A percentile compares a stretch with the other conserved stretches of the same genome.
Conservation (phyloP, 2,329 filamentous ascomycete genomes). For the Proliferodiscus dingleyae region DNA sequence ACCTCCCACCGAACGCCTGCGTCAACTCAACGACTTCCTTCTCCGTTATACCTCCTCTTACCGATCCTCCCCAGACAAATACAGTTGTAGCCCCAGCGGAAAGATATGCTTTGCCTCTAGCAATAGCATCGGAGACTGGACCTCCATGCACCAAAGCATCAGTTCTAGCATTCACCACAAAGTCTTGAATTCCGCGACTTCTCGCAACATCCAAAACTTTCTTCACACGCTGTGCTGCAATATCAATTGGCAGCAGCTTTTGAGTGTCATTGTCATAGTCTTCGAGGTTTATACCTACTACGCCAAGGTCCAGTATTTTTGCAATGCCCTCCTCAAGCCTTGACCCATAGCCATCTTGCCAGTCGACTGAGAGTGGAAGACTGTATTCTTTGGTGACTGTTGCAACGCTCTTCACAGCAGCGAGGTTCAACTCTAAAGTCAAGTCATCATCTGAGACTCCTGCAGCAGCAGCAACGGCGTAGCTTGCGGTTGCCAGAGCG, state of each 20-base stretch:
- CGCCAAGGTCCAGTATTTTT: constrained; percentile 45
- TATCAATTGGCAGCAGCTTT: constrained; percentile 34
- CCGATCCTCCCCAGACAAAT: constrained; percentile 54
- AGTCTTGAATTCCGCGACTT: constrained; percentile 47
- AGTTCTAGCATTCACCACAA: constrained; percentile 53
- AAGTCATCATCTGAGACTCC: constrained; percentile 45
- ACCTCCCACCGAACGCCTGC: constrained; percentile 42
- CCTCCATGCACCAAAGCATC: constrained; percentile 42
- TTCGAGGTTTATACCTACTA: constrained; percentile 55
- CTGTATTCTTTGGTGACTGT: constrained; percentile 33
- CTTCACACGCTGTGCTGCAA: constrained; percentile 45
- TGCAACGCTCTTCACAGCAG: constrained; percentile 41
- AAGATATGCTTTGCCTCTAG: constrained; percentile 51
- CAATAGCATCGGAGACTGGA: constrained; percentile 39
- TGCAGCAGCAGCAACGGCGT: constrained; percentile 43
- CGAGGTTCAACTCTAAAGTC: constrained; percentile 46
- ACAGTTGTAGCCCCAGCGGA: constrained; percentile 53
- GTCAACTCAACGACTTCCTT: constrained; percentile 45
- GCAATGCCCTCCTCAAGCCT: constrained; percentile 41
- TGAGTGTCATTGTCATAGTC: constrained; percentile 39
- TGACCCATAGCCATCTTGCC: constrained; percentile 56
- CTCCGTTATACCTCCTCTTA: constrained; percentile 37
- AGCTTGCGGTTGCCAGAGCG: constrained; percentile 33
- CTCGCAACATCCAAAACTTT: constrained; percentile 38
- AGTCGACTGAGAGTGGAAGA: constrained; percentile 50